Conservation (phyloP, 2,329 filamentous ascomycete genomes). For the Mycocentrospora acerina region DNA sequence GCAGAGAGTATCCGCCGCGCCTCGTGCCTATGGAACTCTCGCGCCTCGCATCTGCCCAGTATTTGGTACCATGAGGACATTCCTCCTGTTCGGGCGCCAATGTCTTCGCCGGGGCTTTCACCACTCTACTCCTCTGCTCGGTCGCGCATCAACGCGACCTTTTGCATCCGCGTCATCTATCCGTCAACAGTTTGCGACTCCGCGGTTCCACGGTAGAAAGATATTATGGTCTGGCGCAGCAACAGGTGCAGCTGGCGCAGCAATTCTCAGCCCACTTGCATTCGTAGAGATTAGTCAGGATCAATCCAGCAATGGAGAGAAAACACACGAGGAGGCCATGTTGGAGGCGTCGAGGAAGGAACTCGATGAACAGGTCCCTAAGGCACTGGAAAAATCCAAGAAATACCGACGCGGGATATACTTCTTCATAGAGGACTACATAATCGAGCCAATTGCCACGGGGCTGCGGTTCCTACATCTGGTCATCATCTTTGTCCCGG, state of each 20-base stretch:
- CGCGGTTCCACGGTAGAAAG: constrained; percentile 34
- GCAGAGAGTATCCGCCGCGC: constrained; percentile 3
- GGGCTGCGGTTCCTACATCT: constrained; percentile 86
- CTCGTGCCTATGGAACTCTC: constrained; percentile 25
- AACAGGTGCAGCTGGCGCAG: constrained; percentile 24
- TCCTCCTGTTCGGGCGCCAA: constrained; percentile 52
- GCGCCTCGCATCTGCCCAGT: constrained; percentile 20
- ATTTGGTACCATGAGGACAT: constrained; percentile 51
- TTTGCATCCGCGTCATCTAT: constrained; percentile 29
- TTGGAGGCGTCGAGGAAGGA: constrained; percentile 78
- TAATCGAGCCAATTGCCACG: constrained; percentile 84
- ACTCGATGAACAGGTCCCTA: constrained; percentile 67
- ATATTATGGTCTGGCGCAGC: constrained; percentile 38
- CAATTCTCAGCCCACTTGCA: constrained; percentile 55
- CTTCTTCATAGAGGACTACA: constrained; percentile 68
- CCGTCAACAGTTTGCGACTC: constrained; percentile 38
- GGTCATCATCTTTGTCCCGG: constrained; percentile 84
- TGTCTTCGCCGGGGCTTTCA: constrained; percentile 47
- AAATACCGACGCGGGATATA: constrained; percentile 61
- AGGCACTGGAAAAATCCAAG: constrained; percentile 61
- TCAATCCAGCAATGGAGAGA: constrained; percentile 47
- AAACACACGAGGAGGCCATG: constrained; percentile 85
- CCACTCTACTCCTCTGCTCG: constrained; percentile 19
- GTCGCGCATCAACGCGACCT: constrained; percentile 23
- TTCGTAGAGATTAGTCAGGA: constrained; percentile 61